Percentiles rank a stretch among this genome's conserved stretches.
Evolutionary conservation across 768 basidiomycete species (phyloP).

Genomic region (Trametopsis cervina): DNA sequence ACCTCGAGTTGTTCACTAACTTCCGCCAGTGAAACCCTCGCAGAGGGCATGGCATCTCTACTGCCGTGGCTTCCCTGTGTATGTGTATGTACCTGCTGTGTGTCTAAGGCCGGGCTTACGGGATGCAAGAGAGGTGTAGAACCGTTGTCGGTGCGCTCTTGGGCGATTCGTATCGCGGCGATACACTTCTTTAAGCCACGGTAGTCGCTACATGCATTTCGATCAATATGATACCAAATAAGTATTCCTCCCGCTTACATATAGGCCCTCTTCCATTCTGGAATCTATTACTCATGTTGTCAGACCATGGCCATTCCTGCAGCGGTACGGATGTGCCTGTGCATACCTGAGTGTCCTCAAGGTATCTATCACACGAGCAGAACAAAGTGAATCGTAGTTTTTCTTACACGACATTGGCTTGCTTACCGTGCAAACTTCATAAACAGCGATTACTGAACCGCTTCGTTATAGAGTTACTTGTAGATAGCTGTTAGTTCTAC

Average conservation of each 20-base stretch:
- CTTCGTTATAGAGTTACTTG: too few relatives aligned
- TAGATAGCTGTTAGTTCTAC: too few relatives aligned
- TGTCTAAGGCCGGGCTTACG: slow-evolving; percentile 6
- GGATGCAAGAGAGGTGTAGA: slow-evolving; percentile 4
- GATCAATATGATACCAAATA: background rate
- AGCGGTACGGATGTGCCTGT: background rate
- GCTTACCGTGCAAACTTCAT: slow-evolving; percentile 61
- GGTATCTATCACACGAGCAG: slow-evolving; percentile 36
- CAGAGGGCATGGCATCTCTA: too few relatives aligned
- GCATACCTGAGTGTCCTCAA: slow-evolving; percentile 64
- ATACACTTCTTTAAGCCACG: slow-evolving; percentile 64
- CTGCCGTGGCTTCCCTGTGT: background rate
- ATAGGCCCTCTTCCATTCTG: slow-evolving; percentile 71
- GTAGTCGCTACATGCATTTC: slow-evolving; percentile 69
- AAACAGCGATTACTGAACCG: too few relatives aligned
- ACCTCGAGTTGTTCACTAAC: too few relatives aligned
- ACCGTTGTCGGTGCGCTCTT: slow-evolving; percentile 8
- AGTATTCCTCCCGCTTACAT: slow-evolving; percentile 33
- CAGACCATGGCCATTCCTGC: background rate
- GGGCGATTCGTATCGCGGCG: slow-evolving; percentile 36
- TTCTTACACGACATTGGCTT: slow-evolving; percentile 28
- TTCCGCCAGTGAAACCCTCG: too few relatives aligned
- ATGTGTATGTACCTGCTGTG: background rate
- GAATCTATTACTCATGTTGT: slow-evolving; percentile 36
- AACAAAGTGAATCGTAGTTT: background rate